Evolutionary conservation across 768 basidiomycete species (phyloP), one percentile per base, ranked within the genome.

Genomic region (Lenzites betulinus): DNA sequence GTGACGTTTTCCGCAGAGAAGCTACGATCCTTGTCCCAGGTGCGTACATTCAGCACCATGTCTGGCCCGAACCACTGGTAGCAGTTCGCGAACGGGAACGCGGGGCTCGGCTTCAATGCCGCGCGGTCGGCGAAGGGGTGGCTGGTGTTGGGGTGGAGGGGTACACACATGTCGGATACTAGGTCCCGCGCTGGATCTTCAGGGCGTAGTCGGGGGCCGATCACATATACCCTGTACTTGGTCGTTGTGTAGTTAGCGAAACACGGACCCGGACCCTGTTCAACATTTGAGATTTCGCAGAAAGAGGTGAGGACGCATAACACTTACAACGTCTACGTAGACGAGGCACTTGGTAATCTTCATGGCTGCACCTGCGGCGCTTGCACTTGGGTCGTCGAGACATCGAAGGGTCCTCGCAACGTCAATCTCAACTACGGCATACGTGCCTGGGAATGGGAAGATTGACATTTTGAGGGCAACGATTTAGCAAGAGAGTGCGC

Each of bases 91-190:
- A 54, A 54, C 16, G 52, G 52, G 18, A 54, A 54, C 7, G 41
- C 26, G 25, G 41, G 52, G 6, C 26, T 43, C 3, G 41, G 7
- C 4, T 20, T 23, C 13, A 54, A 16, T n/a, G 52, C 7, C 13
- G 9, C 25, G 41, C 52, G 41, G 25, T 26, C 26, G 12, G n/a
- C 16, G 13, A 18, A 22, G 15, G 41, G 35, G 23, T 54, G 25
- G 26, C 11, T 5, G 13, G 23, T 54, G 52, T 54, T 54, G 1
- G 52, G 52, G 25, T n/a, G 18, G 25, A 54, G 43, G 5, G 51
- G 51, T 9, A 52, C 26, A 23, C 52, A 48, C 54, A 55, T 26
- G 6, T 39, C 68, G 13, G 33, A 16, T 2, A 35, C 49, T 33
- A 30, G 5, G 44, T 26, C 15, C 4, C 12, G 39, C 26, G 25